Evolutionary conservation across 2,329 filamentous ascomycete species (phyloP).

Genomic region (Thermoascus crustaceus): DNA sequence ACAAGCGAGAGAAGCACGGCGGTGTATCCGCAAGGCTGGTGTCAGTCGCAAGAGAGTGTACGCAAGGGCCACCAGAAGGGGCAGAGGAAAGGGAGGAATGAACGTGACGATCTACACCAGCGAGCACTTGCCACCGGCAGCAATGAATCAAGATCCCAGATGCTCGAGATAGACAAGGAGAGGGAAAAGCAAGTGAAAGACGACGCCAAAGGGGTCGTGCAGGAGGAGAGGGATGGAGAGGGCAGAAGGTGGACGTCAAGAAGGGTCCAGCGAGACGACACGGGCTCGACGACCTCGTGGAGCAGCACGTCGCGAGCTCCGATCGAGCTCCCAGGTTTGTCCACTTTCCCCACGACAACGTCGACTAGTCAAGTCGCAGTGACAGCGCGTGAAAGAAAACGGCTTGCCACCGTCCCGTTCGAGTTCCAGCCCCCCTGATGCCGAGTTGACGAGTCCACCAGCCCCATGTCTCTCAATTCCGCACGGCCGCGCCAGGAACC

Average conservation of each 20-base stretch:
- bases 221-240: no score
- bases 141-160: constrained; percentile 14
- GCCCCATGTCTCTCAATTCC: not conserved
- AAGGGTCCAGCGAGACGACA: not conserved
- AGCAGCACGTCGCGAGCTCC: not conserved
- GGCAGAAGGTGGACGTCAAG: not conserved
- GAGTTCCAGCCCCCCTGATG: not conserved
- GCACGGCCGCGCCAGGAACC: constrained; percentile 1
- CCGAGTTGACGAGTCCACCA: not conserved
- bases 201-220: no score
- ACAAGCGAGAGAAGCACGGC: not conserved
- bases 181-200: no score
- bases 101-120: constrained; percentile 2
- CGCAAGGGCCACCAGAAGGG: constrained; percentile 15
- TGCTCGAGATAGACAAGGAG: no score
- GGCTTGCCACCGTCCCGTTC: not conserved
- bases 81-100: constrained; percentile 14
- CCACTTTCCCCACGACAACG: constrained; percentile 1
- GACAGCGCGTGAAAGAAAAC: constrained; percentile 2
- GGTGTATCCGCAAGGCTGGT: not conserved
- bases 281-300: not conserved
- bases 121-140: constrained; percentile 24
- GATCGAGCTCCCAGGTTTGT: not conserved
- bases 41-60: constrained; percentile 3
- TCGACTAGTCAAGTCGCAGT: not conserved